Evolutionary conservation across 345 rosid species (phyloP).

Genomic region (Salix caprea): DNA sequence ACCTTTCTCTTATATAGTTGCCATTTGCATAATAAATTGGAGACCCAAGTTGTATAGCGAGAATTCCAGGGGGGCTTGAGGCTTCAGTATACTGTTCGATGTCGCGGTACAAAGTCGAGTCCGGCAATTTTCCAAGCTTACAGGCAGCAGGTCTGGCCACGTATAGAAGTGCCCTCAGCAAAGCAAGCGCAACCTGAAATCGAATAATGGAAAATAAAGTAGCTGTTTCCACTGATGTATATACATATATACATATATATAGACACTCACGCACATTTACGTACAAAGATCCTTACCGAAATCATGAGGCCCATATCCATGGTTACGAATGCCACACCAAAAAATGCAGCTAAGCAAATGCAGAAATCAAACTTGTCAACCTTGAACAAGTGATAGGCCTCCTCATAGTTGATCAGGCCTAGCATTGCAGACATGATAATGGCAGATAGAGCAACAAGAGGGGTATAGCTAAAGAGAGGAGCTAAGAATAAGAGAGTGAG

Average conservation of each 20-base stretch:
- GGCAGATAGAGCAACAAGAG: constrained; percentile 80
- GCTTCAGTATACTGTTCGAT: constrained; percentile 61
- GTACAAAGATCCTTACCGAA: constrained; percentile 41
- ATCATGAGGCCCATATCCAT: constrained; percentile 81
- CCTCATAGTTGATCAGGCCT: constrained; percentile 67
- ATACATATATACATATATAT: no score
- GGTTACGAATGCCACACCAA: constrained; percentile 72
- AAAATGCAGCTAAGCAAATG: constrained; percentile 71
- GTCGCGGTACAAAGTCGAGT: constrained; percentile 57
- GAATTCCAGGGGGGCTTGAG: constrained; percentile 37
- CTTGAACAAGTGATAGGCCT: constrained; percentile 54
- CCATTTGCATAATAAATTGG: constrained; percentile 80
- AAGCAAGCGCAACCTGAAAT: constrained; percentile 51
- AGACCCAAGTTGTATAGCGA: constrained; percentile 75
- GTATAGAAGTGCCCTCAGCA: constrained; percentile 61
- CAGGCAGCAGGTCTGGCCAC: constrained; percentile 73
- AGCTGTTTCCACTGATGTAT: neutral
- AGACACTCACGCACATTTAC: no score
- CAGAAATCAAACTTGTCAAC: constrained; percentile 80
- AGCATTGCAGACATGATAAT: constrained; percentile 91
- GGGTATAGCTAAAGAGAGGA: constrained; percentile 80
- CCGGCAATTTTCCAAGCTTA: constrained; percentile 62
- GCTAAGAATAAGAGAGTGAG: constrained; percentile 70
- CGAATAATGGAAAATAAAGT: neutral
- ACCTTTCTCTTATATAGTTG: constrained; percentile 72